Evolutionary conservation across 2,329 filamentous ascomycete genomes (phyloP).

Genomic region (Diaporthe ampelina): DNA sequence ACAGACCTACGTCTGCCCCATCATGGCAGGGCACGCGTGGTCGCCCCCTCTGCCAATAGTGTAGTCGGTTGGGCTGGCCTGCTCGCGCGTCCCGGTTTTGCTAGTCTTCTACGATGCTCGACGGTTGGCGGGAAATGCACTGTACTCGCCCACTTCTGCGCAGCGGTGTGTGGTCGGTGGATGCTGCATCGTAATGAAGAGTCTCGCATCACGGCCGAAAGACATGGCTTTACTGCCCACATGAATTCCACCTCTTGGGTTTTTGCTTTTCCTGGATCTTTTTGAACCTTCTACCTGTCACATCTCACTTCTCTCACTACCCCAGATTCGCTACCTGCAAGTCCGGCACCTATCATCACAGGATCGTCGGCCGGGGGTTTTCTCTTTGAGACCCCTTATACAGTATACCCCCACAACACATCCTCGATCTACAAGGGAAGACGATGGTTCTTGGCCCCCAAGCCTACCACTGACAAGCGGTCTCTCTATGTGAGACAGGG

Average conservation of each 20-base stretch:
- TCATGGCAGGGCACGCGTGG: background rate
- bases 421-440: background rate
- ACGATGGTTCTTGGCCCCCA: slow-evolving; percentile 10
- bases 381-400: slow-evolving; percentile 1
- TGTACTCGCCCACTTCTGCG: slow-evolving; percentile 3
- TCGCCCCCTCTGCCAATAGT: background rate
- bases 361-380: slow-evolving; percentile 2
- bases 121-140: background rate
- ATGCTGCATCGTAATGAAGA: slow-evolving; percentile 21
- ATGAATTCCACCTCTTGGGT: background rate
- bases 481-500: slow-evolving; percentile 19
- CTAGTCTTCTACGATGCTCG: background rate
- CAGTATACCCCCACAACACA: background rate
- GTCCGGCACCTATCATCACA: slow-evolving; percentile 20
- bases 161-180: slow-evolving; percentile 13
- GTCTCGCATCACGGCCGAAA: background rate
- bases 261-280: background rate
- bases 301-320: slow-evolving; percentile 19
- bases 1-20: slow-evolving; percentile 25
- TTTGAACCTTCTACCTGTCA: slow-evolving; percentile 2
- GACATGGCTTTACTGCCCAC: background rate
- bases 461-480: slow-evolving; percentile 2
- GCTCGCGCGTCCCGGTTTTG: background rate
- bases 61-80: background rate
- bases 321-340: slow-evolving; percentile 3